These are phyloP conservation scores for Pouteria glomerata DNA, from an alignment of 148 eudicot species.

Conservation along the genomic window DNA sequence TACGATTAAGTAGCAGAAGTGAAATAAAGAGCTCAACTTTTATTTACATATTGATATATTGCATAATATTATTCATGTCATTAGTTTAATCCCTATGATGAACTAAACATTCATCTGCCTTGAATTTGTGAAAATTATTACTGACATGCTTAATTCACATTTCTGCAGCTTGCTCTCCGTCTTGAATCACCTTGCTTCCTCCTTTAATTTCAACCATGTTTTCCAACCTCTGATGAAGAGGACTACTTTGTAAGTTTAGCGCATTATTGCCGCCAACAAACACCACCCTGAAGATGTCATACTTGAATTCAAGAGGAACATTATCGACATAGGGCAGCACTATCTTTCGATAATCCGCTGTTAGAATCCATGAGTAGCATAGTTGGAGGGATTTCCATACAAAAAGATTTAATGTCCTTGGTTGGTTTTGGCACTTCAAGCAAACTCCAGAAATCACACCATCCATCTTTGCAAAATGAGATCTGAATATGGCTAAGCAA, in stretches of 20 bases:
- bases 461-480: conserved; percentile 24
- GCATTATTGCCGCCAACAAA: conserved; percentile 32
- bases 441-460: conserved; percentile 34
- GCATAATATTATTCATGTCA: no score
- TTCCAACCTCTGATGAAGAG: conserved; percentile 19
- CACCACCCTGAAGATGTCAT: conserved; percentile 37
- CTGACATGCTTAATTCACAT: no score
- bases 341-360: conserved; percentile 16
- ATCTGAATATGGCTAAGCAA: conserved; percentile 27
- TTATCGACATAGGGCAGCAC: conserved; percentile 29
- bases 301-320: conserved; percentile 22
- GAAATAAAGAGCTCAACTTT: no score
- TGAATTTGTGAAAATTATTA: no score
- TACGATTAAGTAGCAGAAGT: no score
- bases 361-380: conserved; percentile 27
- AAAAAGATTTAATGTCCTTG: conserved; percentile 1
- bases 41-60: no score
- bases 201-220: conserved; percentile 14
- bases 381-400: conserved; percentile 36
- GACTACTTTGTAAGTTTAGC: not conserved
- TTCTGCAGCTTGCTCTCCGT: no score
- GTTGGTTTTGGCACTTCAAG: conserved; percentile 18
- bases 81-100: no score
- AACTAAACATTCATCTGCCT: no score
- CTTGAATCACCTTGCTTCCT: conserved; percentile 8